Base-by-base conservation (phyloP, 768 basidiomycete genomes). In the Boletus vinaceobasis region DNA sequence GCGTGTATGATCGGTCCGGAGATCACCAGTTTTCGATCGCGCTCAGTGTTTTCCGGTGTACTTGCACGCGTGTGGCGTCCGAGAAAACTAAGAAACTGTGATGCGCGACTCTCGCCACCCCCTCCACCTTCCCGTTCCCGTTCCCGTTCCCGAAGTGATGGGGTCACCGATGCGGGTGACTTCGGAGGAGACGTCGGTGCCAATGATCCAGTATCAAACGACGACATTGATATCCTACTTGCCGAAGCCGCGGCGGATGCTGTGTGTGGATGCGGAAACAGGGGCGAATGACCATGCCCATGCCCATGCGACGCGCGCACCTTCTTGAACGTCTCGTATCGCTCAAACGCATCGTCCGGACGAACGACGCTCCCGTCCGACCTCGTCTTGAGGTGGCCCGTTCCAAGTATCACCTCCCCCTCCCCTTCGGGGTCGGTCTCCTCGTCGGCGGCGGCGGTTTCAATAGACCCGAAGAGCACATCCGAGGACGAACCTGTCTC, bases 341-440 rank as follows among this genome's bases (percentile, higher is more conserved):
- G 79, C 53, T 90, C 90, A 68, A 88, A 96, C 0, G 94, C 94
- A 68, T 96, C 93, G 61, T 93, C 87, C 36, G 89, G 73, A 6
- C 70, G 75, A 5, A 57, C 5, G 33, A 60, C 33, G 9, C 57
- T 50, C 35, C 56, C 57, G 4, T 68, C 62, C 29, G 64, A 63
- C 37, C 36, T 17, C 36, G 32, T 35, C 46, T 50, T 59, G 35
- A 48, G 11, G 9, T 56, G 64, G 15, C 39, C 49, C 3, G 5
- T 15, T 17, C 43, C 54, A 14, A 26, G 26, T 7, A 51, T 50
- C 31, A 15, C 17, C n/a, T 33, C 43, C 5, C 7, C 53, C 11
- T 31, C 39, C 7, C 8, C 39, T 5, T 19, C 33, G 6, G 11
- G 43, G 1, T 39, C 48, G 3, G 32, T 17, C 32, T 37, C 38